phyloP scores from a whole-genome alignment of 1,284 basidiomycete genomes.

The Puccinia polysora region DNA sequence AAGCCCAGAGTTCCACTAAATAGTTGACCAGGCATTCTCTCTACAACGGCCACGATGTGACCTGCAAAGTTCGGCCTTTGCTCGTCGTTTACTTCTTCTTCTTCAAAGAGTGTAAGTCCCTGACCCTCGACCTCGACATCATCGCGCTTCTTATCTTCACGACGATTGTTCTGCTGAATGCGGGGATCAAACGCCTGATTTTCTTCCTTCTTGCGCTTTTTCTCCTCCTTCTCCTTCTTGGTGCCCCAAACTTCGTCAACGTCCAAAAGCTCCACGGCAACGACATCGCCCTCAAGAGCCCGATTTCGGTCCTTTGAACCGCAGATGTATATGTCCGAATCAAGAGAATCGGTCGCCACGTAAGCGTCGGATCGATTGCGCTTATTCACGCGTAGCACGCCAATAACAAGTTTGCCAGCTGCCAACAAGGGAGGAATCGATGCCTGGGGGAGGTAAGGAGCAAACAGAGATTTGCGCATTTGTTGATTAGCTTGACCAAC shows the following conservation, averaged over 20 bases:
- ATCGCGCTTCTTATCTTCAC: conserved; percentile 99
- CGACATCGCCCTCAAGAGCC: conserved; percentile 95
- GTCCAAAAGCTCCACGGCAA: conserved; percentile 94
- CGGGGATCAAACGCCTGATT: conserved; percentile 79
- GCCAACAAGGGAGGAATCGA: conserved; percentile 92
- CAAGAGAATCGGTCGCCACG: conserved; percentile 96
- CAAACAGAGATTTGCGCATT: conserved; percentile 95
- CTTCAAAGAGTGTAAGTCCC: conserved; percentile 90
- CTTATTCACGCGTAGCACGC: conserved; percentile 96
- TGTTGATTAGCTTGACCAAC: conserved; percentile 63
- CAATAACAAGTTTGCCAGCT: conserved; percentile 97
- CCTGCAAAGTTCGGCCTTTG: conserved; percentile 83
- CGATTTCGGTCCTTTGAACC: conserved; percentile 98
- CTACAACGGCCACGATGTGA: conserved; percentile 96
- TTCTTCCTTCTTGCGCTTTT: conserved; percentile 99
- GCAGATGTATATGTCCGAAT: conserved; percentile 85
- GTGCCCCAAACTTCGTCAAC: conserved; percentile 96
- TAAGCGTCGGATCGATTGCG: conserved; percentile 98
- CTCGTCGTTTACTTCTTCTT: conserved; percentile 94
- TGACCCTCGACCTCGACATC: conserved; percentile 99
- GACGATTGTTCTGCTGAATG: conserved; percentile 65
- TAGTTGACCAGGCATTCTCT: conserved; percentile 95
- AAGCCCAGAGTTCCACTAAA: conserved; percentile 96
- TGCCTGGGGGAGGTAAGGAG: conserved; percentile 95
- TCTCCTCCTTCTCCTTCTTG: conserved; percentile 99